Base-by-base conservation (phyloP, 768 basidiomycete genomes). In the Tulasnella calospora region DNA sequence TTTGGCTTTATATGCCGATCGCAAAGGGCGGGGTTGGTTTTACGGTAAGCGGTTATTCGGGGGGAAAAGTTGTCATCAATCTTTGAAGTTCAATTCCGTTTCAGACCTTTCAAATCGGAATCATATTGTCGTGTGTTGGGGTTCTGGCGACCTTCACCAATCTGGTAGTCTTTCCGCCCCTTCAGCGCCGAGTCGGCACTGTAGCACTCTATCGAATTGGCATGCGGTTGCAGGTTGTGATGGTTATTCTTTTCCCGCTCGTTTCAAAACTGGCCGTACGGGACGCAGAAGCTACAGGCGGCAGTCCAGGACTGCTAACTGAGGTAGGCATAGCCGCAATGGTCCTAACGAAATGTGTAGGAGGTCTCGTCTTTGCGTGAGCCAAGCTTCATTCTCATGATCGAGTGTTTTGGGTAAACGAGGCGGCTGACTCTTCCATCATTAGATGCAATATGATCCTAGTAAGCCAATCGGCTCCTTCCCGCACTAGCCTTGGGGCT, bases 1-100 rank as follows among this genome's bases (percentile, higher is more conserved):
- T 81, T 36, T 81, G 79, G 80, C 81, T 81, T 61, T 81, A 74
- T 27, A 78, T 73, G 57, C 71, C 76, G 36, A 23, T 81, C 33
- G 67, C 55, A 3, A 67, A 78, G 41, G 79, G 80, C 19, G 80
- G 80, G 13, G 40, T 81, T 46, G 79, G 80, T 13, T 76, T 81
- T 33, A 78, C 44, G 40, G 80, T 81, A 33, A 70, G 80, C 27
- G 1, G 10, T 12, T 19, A 3, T 44, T 30, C 35, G 3, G 40
- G 6, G n/a, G 76, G 38, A 19, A 13, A 23, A 9, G n/a, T 33
- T 71, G 17, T 17, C 47, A 17, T 51, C 27, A 35, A 40, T 67
- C 19, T 57, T 38, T 33, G 55, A 2, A 51, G 36, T 44, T 15
- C 21, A 27, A 44, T 35, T 51, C 36, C 57, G 74, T n/a, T 38